Evolutionary conservation across 495 filamentous ascomycete genomes (phyloP).

Genomic region (Neurospora terricola): DNA sequence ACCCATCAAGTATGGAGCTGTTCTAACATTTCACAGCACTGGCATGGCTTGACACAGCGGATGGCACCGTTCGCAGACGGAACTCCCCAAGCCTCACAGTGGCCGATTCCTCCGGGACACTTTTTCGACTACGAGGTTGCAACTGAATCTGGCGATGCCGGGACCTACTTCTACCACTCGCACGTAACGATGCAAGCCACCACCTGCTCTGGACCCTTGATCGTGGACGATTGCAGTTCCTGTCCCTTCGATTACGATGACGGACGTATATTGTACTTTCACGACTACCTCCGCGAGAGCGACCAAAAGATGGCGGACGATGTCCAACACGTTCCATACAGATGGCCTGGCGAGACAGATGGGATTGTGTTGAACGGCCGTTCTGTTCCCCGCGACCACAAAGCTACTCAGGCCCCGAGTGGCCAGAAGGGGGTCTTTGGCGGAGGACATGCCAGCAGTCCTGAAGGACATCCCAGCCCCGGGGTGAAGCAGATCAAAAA

Average conservation of each 20-base stretch:
- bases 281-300: conserved; percentile 40
- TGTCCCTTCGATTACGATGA: conserved; percentile 45
- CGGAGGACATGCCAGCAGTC: conserved; percentile 2
- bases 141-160: conserved; percentile 40
- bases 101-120: conserved; percentile 48
- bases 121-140: conserved; percentile 55
- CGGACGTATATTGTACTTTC: conserved; percentile 42
- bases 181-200: conserved; percentile 48
- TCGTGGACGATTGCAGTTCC: conserved; percentile 38
- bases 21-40: conserved; percentile 37
- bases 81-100: conserved; percentile 41
- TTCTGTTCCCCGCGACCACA: conserved; percentile 20
- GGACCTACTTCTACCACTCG: conserved; percentile 52
- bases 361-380: conserved; percentile 43
- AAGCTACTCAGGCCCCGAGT: conserved; percentile 11
- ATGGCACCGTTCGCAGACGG: conserved; percentile 49
- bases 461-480: background rate
- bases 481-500: conserved; percentile 11
- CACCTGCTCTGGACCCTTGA: conserved; percentile 42
- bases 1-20: background rate
- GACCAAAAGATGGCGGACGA: conserved; percentile 33
- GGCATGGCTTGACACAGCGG: conserved; percentile 48
- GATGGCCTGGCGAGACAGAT: conserved; percentile 38
- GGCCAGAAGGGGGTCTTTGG: conserved; percentile 21
- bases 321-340: conserved; percentile 26